Conservation (phyloP, 345 rosid species). For the Populus alba region DNA sequence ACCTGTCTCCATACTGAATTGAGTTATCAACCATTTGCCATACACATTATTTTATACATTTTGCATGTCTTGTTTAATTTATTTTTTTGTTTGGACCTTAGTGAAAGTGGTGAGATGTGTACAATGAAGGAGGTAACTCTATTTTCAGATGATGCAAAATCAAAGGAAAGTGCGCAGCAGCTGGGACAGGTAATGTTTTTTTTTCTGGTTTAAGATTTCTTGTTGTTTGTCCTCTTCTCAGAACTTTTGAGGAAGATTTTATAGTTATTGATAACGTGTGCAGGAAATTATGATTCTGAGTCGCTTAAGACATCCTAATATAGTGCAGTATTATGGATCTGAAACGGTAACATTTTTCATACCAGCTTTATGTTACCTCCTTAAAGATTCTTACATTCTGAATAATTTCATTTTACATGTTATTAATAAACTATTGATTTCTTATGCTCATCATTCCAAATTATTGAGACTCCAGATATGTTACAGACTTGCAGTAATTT, state of each 20-base stretch:
- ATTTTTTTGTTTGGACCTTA: conserved; percentile 11
- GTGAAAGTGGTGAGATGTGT: conserved; percentile 86
- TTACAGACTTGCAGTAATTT: not conserved
- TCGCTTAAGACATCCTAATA: conserved; percentile 65
- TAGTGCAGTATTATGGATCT: conserved; percentile 74
- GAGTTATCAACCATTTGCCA: not conserved
- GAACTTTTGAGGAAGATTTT: conserved; percentile 1
- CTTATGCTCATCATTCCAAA: not conserved
- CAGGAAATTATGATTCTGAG: conserved; percentile 70
- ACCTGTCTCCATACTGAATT: not conserved
- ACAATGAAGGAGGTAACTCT: conserved; percentile 88
- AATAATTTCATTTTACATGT: not conserved
- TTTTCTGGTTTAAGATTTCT: not conserved
- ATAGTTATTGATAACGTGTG: conserved; percentile 5
- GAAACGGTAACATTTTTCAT: conserved; percentile 37
- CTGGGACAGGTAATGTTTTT: conserved; percentile 51
- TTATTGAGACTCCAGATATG: not conserved
- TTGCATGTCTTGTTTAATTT: not conserved
- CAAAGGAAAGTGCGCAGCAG: conserved; percentile 74
- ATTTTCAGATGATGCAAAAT: conserved; percentile 74
- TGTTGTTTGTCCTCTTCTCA: not conserved
- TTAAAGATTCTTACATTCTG: not conserved
- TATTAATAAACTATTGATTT: not conserved
- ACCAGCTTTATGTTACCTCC: not conserved
- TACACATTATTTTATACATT: not conserved